Evolutionary conservation across 176 grass and related monocot genomes (phyloP).

Genomic region (Themeda triandra): DNA sequence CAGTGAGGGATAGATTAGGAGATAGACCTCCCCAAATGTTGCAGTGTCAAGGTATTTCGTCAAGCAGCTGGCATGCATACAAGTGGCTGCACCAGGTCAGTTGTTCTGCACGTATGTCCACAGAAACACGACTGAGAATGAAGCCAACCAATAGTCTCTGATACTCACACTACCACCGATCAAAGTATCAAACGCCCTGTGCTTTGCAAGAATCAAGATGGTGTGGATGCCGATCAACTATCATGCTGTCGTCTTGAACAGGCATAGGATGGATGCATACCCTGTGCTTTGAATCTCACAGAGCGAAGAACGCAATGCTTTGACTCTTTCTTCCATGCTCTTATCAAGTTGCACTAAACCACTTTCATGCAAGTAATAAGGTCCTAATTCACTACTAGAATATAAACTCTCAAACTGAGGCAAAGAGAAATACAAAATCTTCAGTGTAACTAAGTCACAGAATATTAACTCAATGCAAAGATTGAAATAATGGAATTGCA

Average conservation of each 20-base stretch:
- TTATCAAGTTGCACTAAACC: conserved; percentile 65
- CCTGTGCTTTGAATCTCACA: conserved; percentile 54
- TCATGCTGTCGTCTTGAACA: conserved; percentile 43
- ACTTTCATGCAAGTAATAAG: conserved; percentile 62
- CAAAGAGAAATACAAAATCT: conserved; percentile 20
- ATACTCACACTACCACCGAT: neutral
- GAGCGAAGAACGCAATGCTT: conserved; percentile 75
- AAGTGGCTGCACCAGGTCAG: too few species aligned
- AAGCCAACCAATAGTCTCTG: neutral
- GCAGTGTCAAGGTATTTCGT: too few species aligned
- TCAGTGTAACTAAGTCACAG: neutral
- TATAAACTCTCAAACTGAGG: conserved; percentile 88
- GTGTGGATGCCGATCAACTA: neutral
- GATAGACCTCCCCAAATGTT: too few species aligned
- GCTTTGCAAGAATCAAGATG: neutral
- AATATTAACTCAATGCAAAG: neutral
- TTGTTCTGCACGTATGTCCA: too few species aligned
- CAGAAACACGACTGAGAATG: too few species aligned
- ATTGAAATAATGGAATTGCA: neutral
- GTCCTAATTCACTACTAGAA: conserved; percentile 71
- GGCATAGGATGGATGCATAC: neutral
- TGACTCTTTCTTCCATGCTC: conserved; percentile 63
- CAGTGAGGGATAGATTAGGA: too few species aligned
- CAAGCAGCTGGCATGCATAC: too few species aligned
- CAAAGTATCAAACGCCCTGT: neutral